phyloP scores from a whole-genome alignment of 2,329 filamentous ascomycete genomes.

The Alternaria brassicae region DNA sequence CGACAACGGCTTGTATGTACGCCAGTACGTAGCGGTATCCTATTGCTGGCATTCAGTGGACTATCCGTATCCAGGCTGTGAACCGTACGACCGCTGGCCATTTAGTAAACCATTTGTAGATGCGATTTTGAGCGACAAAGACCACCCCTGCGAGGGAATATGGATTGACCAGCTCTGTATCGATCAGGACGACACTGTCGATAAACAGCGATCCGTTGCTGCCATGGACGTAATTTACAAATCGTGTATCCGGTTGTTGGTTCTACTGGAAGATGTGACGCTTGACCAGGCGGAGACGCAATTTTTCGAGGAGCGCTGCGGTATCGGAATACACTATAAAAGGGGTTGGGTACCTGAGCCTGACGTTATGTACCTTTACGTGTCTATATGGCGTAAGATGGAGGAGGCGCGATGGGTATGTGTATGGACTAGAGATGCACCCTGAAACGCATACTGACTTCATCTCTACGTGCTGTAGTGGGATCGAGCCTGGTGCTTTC shows the following conservation, averaged over 20 bases:
- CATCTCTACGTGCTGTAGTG: neutral
- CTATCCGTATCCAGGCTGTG: conserved; percentile 12
- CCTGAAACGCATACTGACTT: neutral
- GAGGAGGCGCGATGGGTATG: conserved; percentile 14
- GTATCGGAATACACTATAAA: neutral
- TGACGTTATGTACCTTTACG: neutral
- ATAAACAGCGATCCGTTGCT: conserved; percentile 23
- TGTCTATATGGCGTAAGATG: conserved; percentile 17
- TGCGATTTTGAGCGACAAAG: conserved; percentile 23
- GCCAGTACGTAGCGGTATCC: conserved; percentile 26
- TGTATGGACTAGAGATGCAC: neutral
- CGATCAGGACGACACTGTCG: conserved; percentile 8
- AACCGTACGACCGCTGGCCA: conserved; percentile 21
- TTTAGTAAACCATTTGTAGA: conserved; percentile 25
- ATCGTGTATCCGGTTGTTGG: conserved; percentile 18
- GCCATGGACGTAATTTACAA: conserved; percentile 31
- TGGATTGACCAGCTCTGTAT: conserved; percentile 33
- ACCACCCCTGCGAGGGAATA: conserved; percentile 21
- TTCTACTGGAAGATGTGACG: conserved; percentile 24
- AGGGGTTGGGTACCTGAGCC: neutral
- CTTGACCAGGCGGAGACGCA: conserved; percentile 13
- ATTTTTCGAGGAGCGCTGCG: conserved; percentile 8
- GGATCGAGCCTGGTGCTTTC: conserved; percentile 26
- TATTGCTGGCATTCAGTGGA: conserved; percentile 26
- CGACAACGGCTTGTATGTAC: conserved; percentile 18